Evolutionary conservation across 2,329 filamentous ascomycete species (phyloP).

Genomic region (Sporothrix globosa): DNA sequence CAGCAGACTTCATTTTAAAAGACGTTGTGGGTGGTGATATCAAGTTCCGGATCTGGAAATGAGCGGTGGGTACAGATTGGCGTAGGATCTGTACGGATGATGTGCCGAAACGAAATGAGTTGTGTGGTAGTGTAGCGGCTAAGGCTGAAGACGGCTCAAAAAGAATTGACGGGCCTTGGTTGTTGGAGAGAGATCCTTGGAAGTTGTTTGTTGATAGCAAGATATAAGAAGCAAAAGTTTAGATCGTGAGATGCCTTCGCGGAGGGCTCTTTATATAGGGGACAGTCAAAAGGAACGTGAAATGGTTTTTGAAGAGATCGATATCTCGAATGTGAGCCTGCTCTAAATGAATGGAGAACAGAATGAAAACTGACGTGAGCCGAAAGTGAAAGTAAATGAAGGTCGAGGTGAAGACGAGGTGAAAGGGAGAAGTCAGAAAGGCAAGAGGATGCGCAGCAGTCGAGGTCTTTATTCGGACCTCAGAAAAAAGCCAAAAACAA

Average conservation of each 20-base stretch:
- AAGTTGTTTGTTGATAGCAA: not conserved
- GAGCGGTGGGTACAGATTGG: constrained; percentile 31
- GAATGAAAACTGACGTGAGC: constrained; percentile 17
- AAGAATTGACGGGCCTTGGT: not conserved
- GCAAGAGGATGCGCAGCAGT: not conserved
- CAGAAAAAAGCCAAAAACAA: not conserved
- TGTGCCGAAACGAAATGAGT: constrained; percentile 25
- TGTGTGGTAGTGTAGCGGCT: constrained; percentile 1
- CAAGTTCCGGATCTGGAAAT: constrained; percentile 10
- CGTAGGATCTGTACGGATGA: constrained; percentile 26
- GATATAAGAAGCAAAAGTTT: not conserved
- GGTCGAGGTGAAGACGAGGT: not conserved
- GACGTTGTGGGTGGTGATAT: not conserved
- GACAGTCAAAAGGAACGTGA: constrained; percentile 13
- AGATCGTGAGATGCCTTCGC: constrained; percentile 9
- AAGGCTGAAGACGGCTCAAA: not conserved
- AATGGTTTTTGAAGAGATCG: constrained; percentile 9
- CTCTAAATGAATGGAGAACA: constrained; percentile 39
- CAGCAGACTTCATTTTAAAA: constrained; percentile 51
- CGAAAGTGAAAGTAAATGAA: not conserved
- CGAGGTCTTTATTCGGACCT: constrained; percentile 26
- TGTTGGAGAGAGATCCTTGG: not conserved
- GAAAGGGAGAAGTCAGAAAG: constrained; percentile 4
- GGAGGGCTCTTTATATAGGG: constrained; percentile 13
- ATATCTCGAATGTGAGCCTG: constrained; percentile 31